Base-by-base conservation (phyloP, 768 basidiomycete species). In the Boletus sp. region DNA sequence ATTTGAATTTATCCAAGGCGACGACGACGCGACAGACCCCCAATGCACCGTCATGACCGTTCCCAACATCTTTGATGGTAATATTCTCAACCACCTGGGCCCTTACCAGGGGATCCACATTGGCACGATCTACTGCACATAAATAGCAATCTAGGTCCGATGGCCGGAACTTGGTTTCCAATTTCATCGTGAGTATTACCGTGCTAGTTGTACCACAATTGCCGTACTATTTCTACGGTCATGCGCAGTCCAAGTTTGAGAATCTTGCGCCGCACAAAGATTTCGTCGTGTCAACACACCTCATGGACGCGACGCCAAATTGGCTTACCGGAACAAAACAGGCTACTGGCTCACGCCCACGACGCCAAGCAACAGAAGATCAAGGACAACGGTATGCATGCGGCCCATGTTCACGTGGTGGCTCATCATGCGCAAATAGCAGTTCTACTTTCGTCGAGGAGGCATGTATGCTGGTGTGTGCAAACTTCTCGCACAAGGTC, bases 21-120 rank as follows among this genome's bases (percentile, higher is more conserved):
- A 83, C 54, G 86, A 89, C 64, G 80, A 88, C 58, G 76, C 76
- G 6, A 78, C 74, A 14, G 81, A 83, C 53, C 20, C 74, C 12
- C 72, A 80, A 53, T 89, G 87, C 69, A 78, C 79, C 33, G 80
- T 83, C 52, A 62, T 66, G 39, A 75, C 78, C 5, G 85, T 87
- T 11, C 83, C 83, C 1, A 82, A 78, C 60, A 67, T 89, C 51
- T 62, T 82, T 10, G 73, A 64, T 4, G 78, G 82, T 28, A 67
- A 83, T 53, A 73, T 82, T 45, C 50, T 79, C 7, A 64, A 89
- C 64, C 87, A 90, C 68, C 65, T 83, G 47, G 86, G 86, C 58
- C 76, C 79, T 9, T 81, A 79, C 58, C 68, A 84, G 54, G 84
- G 83, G 20, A 79, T 85, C 50, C 74, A 64, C 54, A 80, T 86